Conservation (phyloP, 2,329 filamentous ascomycete genomes). For the Bipolaris victoriae region DNA sequence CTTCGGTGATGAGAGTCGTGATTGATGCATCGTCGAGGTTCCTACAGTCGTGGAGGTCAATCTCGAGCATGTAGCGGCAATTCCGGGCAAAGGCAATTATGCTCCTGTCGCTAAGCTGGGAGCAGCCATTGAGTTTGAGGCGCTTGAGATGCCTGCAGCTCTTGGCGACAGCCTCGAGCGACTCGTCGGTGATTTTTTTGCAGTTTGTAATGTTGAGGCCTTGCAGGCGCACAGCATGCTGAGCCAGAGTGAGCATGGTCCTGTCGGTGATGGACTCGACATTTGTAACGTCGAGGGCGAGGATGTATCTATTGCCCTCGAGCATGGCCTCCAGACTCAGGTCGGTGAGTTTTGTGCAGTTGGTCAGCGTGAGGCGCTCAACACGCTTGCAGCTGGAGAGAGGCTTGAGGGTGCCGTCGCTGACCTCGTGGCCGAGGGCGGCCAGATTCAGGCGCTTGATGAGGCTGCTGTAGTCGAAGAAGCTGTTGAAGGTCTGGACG, state of each 20-base stretch:
- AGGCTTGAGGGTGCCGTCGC: constrained; percentile 85
- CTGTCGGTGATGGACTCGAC: constrained; percentile 80
- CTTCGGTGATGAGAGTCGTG: constrained; percentile 77
- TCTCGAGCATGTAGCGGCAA: constrained; percentile 93
- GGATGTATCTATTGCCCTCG: constrained; percentile 76
- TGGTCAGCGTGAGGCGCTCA: constrained; percentile 90
- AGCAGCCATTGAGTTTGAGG: constrained; percentile 93
- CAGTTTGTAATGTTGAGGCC: constrained; percentile 93
- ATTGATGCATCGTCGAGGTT: constrained; percentile 83
- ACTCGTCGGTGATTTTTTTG: constrained; percentile 82
- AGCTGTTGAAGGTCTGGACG: constrained; percentile 72
- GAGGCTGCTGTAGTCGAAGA: constrained; percentile 87
- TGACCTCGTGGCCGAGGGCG: constrained; percentile 75
- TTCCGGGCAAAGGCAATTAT: constrained; percentile 85
- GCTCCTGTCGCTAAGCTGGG: constrained; percentile 80
- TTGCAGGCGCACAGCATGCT: constrained; percentile 83
- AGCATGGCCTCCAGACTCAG: constrained; percentile 80
- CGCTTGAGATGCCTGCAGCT: constrained; percentile 86
- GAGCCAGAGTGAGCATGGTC: constrained; percentile 77
- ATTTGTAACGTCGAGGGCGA: constrained; percentile 89
- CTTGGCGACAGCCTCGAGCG: constrained; percentile 78
- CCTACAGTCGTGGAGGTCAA: constrained; percentile 87
- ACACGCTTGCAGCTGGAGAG: constrained; percentile 86
- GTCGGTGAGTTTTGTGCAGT: constrained; percentile 85
- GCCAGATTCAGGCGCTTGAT: constrained; percentile 93